These are phyloP conservation scores for Cytospora chrysosperma DNA, from an alignment of 2,329 filamentous ascomycete genomes.

Conservation along the genomic window DNA sequence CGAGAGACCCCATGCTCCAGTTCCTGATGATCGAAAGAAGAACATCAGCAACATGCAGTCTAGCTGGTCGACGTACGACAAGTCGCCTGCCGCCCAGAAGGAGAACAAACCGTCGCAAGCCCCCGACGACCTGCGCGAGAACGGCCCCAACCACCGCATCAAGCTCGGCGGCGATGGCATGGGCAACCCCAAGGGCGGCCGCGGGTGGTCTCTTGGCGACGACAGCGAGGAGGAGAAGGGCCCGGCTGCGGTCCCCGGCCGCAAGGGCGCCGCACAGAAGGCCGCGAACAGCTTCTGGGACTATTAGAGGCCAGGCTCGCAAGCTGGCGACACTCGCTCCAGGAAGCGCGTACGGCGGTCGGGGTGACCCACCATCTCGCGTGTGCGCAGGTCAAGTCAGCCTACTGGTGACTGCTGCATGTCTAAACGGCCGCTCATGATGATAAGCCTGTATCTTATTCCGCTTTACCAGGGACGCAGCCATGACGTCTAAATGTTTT, in stretches of 20 bases:
- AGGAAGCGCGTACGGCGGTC: neutral
- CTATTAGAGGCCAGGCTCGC: conserved; percentile 35
- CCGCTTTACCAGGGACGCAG: neutral
- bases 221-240: conserved; percentile 46
- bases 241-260: conserved; percentile 37
- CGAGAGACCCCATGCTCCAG: conserved; percentile 31
- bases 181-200: conserved; percentile 58
- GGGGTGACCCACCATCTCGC: neutral
- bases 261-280: conserved; percentile 40
- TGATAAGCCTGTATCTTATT: conserved; percentile 29
- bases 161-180: conserved; percentile 62
- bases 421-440: conserved; percentile 36
- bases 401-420: conserved; percentile 29
- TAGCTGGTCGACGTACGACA: conserved; percentile 57
- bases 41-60: conserved; percentile 72
- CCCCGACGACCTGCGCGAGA: conserved; percentile 25
- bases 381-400: conserved; percentile 8
- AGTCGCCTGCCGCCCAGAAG: conserved; percentile 53
- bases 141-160: conserved; percentile 39
- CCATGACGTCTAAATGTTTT: neutral
- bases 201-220: conserved; percentile 60
- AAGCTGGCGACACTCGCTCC: conserved; percentile 1
- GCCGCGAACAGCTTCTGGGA: conserved; percentile 45
- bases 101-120: conserved; percentile 45
- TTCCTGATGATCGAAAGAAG: conserved; percentile 63